Conservation (phyloP, 805 yeast genomes). For the Wickerhamomyces alni region DNA sequence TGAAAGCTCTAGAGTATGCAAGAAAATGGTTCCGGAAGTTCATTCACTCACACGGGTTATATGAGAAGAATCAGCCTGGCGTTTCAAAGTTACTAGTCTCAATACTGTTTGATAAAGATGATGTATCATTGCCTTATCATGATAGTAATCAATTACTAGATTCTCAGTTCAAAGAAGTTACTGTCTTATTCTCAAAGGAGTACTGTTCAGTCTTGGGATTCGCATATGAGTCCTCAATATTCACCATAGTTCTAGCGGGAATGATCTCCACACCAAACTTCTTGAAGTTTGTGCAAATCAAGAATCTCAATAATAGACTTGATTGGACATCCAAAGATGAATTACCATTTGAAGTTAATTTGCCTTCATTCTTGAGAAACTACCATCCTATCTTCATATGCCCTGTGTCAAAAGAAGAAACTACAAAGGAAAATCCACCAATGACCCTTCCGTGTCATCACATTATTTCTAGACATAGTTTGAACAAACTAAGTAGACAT, state of each 20-base stretch:
- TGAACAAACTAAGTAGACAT: slow-evolving; percentile 38
- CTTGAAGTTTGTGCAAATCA: slow-evolving; percentile 40
- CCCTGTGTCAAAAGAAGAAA: slow-evolving; percentile 65
- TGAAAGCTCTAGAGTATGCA: slow-evolving; percentile 40
- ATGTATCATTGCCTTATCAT: slow-evolving; percentile 19
- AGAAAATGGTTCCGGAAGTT: slow-evolving; percentile 33
- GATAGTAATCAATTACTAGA: slow-evolving; percentile 19
- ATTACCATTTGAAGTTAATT: slow-evolving; percentile 52
- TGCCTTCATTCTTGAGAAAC: slow-evolving; percentile 43
- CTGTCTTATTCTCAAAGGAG: slow-evolving; percentile 37
- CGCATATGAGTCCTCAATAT: slow-evolving; percentile 48
- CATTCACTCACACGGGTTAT: slow-evolving; percentile 26
- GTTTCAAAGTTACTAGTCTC: slow-evolving; percentile 41
- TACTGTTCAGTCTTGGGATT: slow-evolving; percentile 44
- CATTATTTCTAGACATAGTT: slow-evolving; percentile 49
- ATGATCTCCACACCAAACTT: slow-evolving; percentile 47
- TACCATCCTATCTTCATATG: slow-evolving; percentile 67
- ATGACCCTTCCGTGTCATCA: slow-evolving; percentile 60
- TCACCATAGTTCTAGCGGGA: slow-evolving; percentile 44
- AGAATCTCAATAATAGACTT: slow-evolving; percentile 29
- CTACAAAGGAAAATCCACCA: slow-evolving; percentile 51
- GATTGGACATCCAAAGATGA: slow-evolving; percentile 57
- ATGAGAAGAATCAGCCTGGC: slow-evolving; percentile 25
- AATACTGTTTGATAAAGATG: slow-evolving; percentile 17
- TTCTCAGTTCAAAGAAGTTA: slow-evolving; percentile 25